These are phyloP conservation scores for Parsonsia alboflavescens DNA, from an alignment of 257 asterid genomes.

Conservation along the genomic window DNA sequence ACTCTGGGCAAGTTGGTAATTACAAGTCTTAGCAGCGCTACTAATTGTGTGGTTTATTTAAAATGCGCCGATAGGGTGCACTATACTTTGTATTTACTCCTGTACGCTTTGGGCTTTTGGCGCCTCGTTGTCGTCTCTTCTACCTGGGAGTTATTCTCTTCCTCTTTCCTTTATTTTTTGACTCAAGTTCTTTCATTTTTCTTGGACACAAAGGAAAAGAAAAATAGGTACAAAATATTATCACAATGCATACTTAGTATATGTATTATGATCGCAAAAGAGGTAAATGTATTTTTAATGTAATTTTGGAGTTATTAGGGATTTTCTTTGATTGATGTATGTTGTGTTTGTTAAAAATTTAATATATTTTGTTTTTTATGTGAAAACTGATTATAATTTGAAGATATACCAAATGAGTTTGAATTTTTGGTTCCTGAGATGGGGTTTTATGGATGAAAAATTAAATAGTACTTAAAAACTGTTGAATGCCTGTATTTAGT, in stretches of 20 bases:
- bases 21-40: background rate
- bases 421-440: background rate
- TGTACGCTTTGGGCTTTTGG: background rate
- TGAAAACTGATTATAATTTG: background rate
- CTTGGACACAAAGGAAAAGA: background rate
- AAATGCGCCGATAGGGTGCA: background rate
- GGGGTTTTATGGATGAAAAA: too few relatives aligned
- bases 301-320: background rate
- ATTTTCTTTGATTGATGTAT: background rate
- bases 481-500: background rate
- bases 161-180: background rate
- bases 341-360: background rate
- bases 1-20: background rate
- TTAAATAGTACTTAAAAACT: too few relatives aligned
- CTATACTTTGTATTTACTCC: too few relatives aligned
- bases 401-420: background rate
- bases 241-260: background rate
- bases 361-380: background rate
- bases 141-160: background rate
- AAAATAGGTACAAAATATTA: background rate
- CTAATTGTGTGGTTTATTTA: background rate
- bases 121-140: background rate
- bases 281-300: background rate
- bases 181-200: background rate
- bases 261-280: background rate